These are phyloP conservation scores for Plasmopara halstedii DNA, from an alignment of 352 stramenopile species.

Conservation along the genomic window DNA sequence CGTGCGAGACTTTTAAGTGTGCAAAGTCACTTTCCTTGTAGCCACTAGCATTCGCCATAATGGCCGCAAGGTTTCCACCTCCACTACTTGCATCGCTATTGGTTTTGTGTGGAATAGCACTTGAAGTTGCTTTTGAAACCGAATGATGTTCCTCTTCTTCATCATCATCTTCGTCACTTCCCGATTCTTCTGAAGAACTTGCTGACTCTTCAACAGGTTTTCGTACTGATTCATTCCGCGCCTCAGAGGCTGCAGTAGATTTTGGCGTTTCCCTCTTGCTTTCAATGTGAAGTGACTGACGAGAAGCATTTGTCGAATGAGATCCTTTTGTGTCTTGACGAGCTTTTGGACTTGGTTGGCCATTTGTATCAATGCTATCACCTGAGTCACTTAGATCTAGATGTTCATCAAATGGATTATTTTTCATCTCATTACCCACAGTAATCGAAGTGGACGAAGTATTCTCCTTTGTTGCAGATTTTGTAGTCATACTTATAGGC, in stretches of 20 bases:
- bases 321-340: conserved; percentile 12
- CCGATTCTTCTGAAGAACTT: conserved; percentile 63
- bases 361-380: conserved; percentile 78
- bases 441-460: background rate
- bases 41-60: conserved; percentile 54
- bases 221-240: conserved; percentile 32
- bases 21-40: conserved; percentile 89
- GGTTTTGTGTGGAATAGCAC: conserved; percentile 2
- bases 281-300: conserved; percentile 8
- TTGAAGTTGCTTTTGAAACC: conserved; percentile 8
- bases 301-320: conserved; percentile 4
- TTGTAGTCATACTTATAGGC: background rate
- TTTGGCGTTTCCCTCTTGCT: conserved; percentile 6
- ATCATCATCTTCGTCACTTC: conserved; percentile 58
- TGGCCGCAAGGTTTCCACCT: conserved; percentile 36
- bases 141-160: conserved; percentile 34
- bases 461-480: background rate
- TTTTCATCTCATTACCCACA: conserved; percentile 55
- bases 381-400: conserved; percentile 82
- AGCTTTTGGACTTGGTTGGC: conserved; percentile 47
- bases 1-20: conserved; percentile 83
- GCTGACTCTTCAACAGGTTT: conserved; percentile 52
- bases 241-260: conserved; percentile 10
- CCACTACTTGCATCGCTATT: conserved; percentile 5
- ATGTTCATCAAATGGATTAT: conserved; percentile 82